Conservation (phyloP, 2,329 filamentous ascomycete genomes). For the Trichoderma semiorbis region DNA sequence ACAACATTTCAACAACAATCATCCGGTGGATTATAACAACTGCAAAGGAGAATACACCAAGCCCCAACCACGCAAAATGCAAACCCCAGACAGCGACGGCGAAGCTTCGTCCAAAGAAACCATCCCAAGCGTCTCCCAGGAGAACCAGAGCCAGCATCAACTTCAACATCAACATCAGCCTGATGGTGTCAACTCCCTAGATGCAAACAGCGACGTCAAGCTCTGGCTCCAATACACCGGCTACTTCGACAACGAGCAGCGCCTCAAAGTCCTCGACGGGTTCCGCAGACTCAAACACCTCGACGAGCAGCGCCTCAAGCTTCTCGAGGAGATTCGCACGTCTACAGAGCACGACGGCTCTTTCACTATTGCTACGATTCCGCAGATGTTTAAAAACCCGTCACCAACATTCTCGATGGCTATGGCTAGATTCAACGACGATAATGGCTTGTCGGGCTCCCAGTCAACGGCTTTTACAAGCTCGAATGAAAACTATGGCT, state of each 20-base stretch:
- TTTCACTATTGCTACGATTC: not conserved
- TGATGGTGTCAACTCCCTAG: not conserved
- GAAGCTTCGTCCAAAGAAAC: not conserved
- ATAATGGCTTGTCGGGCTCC: not conserved
- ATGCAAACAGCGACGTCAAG: slow-evolving; percentile 19
- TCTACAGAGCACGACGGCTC: not conserved
- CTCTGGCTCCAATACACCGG: slow-evolving; percentile 28
- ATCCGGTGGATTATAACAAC: not conserved
- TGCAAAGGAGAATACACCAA: not conserved
- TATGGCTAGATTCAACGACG: not conserved
- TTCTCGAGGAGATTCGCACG: slow-evolving; percentile 22
- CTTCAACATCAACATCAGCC: slow-evolving; percentile 4
- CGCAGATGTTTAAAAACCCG: not conserved
- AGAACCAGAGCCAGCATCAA: not conserved
- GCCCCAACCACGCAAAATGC: not conserved
- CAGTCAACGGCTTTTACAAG: not conserved
- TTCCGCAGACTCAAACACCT: slow-evolving; percentile 22
- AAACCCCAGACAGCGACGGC: not conserved
- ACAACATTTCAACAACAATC: too few relatives aligned
- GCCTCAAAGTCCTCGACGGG: slow-evolving; percentile 19
- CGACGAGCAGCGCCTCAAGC: slow-evolving; percentile 23
- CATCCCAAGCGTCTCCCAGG: not conserved
- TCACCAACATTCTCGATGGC: not conserved
- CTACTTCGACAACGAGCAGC: slow-evolving; percentile 24
- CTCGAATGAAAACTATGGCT: not conserved